Evolutionary conservation across 768 basidiomycete genomes (phyloP).

Genomic region (Guyanaporus albipodus): DNA sequence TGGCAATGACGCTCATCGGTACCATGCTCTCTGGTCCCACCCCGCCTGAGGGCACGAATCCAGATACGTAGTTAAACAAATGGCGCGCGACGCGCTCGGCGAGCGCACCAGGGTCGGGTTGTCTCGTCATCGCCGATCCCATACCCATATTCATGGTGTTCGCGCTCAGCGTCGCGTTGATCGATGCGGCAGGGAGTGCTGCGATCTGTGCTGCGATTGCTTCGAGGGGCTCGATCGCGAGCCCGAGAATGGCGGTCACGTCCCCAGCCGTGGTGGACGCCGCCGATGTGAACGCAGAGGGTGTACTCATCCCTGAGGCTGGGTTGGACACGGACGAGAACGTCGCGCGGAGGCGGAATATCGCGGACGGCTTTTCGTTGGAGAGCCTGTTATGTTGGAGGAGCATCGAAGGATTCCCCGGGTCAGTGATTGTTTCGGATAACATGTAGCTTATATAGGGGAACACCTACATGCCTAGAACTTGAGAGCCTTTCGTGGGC

Average conservation of each 20-base stretch:
- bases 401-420: neutral
- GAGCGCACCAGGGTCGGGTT: constrained; percentile 10
- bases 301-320: constrained; percentile 29
- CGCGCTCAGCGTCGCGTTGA: constrained; percentile 22
- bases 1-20: constrained; percentile 59
- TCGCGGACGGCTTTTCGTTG: constrained; percentile 86
- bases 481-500: constrained; percentile 84
- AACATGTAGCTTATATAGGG: neutral
- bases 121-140: constrained; percentile 12
- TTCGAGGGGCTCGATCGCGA: constrained; percentile 73
- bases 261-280: constrained; percentile 36
- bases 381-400: constrained; percentile 58
- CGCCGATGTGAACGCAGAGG: constrained; percentile 30
- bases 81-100: constrained; percentile 50
- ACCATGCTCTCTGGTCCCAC: constrained; percentile 50
- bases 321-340: constrained; percentile 39
- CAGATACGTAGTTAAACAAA: constrained; percentile 69
- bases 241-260: constrained; percentile 71
- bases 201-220: constrained; percentile 58
- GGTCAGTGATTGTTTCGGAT: neutral
- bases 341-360: constrained; percentile 74
- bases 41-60: constrained; percentile 48
- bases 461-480: constrained; percentile 70
- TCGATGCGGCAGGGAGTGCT: constrained; percentile 34
- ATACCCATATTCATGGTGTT: constrained; percentile 7